Percentiles rank a stretch among this genome's conserved stretches.
Conservation (phyloP, 2,329 filamentous ascomycete species). For the Chaetomiaceae sp. region DNA sequence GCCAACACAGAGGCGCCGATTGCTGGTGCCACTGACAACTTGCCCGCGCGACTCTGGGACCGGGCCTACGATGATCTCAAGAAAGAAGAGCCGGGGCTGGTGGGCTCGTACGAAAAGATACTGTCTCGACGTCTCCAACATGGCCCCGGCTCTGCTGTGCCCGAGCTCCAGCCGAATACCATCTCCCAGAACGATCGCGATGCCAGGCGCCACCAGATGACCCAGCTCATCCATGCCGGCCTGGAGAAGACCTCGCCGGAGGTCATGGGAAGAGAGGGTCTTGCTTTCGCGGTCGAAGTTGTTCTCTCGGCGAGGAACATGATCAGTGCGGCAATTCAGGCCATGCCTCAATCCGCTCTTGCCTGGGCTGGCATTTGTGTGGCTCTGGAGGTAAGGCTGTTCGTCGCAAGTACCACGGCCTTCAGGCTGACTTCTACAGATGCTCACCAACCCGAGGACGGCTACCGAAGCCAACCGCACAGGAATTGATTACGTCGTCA, state of each 20-base stretch:
- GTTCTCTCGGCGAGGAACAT: not conserved
- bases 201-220: slow-evolving; percentile 2
- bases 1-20: no score
- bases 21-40: no score
- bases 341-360: slow-evolving; percentile 32
- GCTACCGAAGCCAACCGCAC: slow-evolving; percentile 29
- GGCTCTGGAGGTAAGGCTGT: slow-evolving; percentile 32
- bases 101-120: slow-evolving; percentile 8
- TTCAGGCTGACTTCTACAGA: slow-evolving; percentile 21
- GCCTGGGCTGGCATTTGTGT: slow-evolving; percentile 36
- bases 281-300: slow-evolving; percentile 1
- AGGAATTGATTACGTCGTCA: slow-evolving; percentile 34
- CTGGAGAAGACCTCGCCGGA: slow-evolving; percentile 1
- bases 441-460: slow-evolving; percentile 30
- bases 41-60: no score
- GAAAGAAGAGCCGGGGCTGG: no score
- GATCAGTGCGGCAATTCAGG: slow-evolving; percentile 25
- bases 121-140: slow-evolving; percentile 1
- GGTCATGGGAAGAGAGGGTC: not conserved
- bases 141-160: not conserved
- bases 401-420: not conserved
- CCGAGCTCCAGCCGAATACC: slow-evolving; percentile 6
- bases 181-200: slow-evolving; percentile 5
- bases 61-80: no score
- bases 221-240: slow-evolving; percentile 1